Evolutionary conservation across 495 filamentous ascomycete species (phyloP), one percentile per base, ranked within the genome.

Genomic region (Hyphodiscus hymeniophilus): DNA sequence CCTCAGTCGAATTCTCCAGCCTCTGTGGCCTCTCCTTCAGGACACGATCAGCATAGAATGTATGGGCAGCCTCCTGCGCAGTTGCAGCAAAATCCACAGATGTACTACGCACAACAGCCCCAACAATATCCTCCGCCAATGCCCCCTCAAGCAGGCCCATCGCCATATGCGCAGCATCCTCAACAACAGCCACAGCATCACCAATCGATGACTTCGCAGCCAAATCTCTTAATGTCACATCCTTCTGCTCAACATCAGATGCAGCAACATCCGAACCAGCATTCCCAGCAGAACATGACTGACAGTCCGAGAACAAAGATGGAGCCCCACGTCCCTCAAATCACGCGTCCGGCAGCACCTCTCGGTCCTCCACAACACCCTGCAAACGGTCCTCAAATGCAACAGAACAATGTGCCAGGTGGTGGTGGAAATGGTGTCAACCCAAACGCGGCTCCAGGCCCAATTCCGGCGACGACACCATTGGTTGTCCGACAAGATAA

Each of bases 401-500:
- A 81, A 59, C 60, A 73, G 15, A 73, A 72, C 42, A 72, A 66
- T 40, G 58, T 70, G 28, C 58, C 65, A 33, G 39, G 38, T 11
- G 45, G 41, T 0, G 34, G 24, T 24, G 47, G 23, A 0, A 60
- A 65, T 18, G 71, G 76, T 3, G 84, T 88, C 38, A 94, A 92
- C 48, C 79, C 85, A 11, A 95, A 86, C 58, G 89, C 92, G 13
- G 92, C 92, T 18, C 92, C 92, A n/a, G 92, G 92, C 10, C 92
- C 92, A 0, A 98, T 98, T 61, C 92, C 92, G n/a, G 92, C 92
- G 1, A 98, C 92, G 11, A 97, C 92, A 0, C 92, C 92, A 0
- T 70, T 95, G 3, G 91, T 98, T 6, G 92, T 97, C 31, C 74
- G 91, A 50, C 91, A 97, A 64, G 92, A 97, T 59, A 85, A 86